Evolutionary conservation across 148 eudicot genomes (phyloP).

Genomic region (Talinum fruticosum): DNA sequence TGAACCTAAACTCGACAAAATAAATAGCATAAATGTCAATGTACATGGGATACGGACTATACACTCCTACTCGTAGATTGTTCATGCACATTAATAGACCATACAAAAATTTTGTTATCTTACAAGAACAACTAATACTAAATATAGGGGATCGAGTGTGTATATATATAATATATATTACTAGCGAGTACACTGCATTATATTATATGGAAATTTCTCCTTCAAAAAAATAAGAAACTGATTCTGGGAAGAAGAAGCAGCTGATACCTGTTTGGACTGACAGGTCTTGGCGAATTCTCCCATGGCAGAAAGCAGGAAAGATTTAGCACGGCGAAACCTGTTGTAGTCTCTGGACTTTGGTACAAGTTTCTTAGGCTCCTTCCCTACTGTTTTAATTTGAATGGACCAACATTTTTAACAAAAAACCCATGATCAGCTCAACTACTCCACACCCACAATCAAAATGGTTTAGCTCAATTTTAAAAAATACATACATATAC

Average conservation of each 20-base stretch:
- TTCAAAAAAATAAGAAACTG: no score
- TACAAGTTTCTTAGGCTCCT: constrained; percentile 41
- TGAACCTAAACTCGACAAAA: constrained; percentile 42
- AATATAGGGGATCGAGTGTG: no score
- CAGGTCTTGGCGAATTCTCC: constrained; percentile 67
- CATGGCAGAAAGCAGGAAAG: constrained; percentile 62
- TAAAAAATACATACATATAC: no score
- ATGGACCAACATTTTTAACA: not conserved
- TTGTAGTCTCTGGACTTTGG: constrained; percentile 42
- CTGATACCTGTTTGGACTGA: constrained; percentile 53
- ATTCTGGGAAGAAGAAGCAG: no score
- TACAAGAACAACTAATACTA: no score
- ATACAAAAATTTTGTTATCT: no score
- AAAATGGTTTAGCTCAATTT: constrained; percentile 24
- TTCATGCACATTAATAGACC: not conserved
- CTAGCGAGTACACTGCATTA: no score
- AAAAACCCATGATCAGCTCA: constrained; percentile 9
- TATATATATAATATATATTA: no score
- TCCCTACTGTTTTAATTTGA: constrained; percentile 34
- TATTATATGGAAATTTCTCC: no score
- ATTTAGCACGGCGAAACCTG: constrained; percentile 54
- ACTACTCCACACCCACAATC: constrained; percentile 26
- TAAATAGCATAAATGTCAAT: not conserved
- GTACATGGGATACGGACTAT: no score
- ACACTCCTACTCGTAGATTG: no score